phyloP scores from a whole-genome alignment of 768 basidiomycete genomes.

The Suillus plorans region DNA sequence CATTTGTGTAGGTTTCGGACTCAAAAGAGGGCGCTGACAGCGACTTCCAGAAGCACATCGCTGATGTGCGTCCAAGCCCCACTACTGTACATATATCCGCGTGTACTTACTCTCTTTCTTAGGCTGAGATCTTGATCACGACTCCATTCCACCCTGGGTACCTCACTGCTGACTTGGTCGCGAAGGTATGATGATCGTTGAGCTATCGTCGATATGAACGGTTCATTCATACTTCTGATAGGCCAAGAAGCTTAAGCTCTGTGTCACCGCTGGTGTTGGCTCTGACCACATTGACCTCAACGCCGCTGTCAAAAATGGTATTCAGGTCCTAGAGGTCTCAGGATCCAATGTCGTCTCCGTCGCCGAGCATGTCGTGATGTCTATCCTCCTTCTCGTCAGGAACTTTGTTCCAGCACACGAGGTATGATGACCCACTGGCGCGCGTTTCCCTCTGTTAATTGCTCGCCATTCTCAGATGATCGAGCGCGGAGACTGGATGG shows the following conservation, averaged over 20 bases:
- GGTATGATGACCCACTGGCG: slow-evolving; percentile 34
- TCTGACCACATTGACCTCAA: slow-evolving; percentile 91
- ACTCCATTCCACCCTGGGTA: slow-evolving; percentile 89
- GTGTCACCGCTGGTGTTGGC: slow-evolving; percentile 88
- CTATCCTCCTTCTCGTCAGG: slow-evolving; percentile 85
- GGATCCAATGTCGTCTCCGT: slow-evolving; percentile 91
- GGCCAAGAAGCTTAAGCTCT: slow-evolving; percentile 88
- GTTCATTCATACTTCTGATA: slow-evolving; percentile 25
- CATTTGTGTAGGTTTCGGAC: slow-evolving; percentile 56
- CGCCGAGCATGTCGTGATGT: slow-evolving; percentile 90
- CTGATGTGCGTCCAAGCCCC: slow-evolving; percentile 52
- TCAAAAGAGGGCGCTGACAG: slow-evolving; percentile 83
- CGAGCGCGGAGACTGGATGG: slow-evolving; percentile 83
- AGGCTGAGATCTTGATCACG: slow-evolving; percentile 81
- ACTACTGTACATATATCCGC: slow-evolving; percentile 9
- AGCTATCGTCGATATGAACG: slow-evolving; percentile 4
- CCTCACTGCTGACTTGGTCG: slow-evolving; percentile 68
- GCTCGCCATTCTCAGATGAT: slow-evolving; percentile 54
- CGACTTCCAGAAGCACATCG: slow-evolving; percentile 80
- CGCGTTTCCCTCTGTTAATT: background rate
- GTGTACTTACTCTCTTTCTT: slow-evolving; percentile 13
- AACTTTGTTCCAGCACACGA: slow-evolving; percentile 90
- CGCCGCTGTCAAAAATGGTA: slow-evolving; percentile 75
- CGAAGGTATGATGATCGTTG: slow-evolving; percentile 46
- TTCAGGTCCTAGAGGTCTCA: slow-evolving; percentile 85